phyloP scores from a whole-genome alignment of 2,329 filamentous ascomycete species.

The Penicillium expansum region DNA sequence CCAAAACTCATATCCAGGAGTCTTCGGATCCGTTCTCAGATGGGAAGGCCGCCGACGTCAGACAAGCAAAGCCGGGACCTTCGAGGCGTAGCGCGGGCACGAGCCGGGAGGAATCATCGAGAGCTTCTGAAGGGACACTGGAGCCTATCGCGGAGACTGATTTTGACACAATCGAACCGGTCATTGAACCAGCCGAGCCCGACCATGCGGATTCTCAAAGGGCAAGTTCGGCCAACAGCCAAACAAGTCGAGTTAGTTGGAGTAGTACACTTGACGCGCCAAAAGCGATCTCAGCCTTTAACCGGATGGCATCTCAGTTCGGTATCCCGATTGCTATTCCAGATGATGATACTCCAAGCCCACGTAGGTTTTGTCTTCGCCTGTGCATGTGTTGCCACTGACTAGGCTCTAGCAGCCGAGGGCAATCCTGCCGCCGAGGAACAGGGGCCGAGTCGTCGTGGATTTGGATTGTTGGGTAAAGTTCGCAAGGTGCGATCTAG shows the following conservation, averaged over 20 bases:
- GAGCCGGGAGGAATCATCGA: slow-evolving; percentile 1
- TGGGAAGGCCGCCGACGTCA: slow-evolving; percentile 12
- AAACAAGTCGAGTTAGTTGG: not conserved
- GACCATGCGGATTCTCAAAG: not conserved
- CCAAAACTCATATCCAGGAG: slow-evolving; percentile 1
- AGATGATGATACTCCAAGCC: slow-evolving; percentile 1
- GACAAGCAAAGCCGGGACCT: not conserved
- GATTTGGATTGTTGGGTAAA: slow-evolving; percentile 26
- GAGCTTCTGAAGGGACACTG: slow-evolving; percentile 1
- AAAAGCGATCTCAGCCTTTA: slow-evolving; percentile 31
- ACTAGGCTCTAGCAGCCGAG: not conserved
- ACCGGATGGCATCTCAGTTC: slow-evolving; percentile 27
- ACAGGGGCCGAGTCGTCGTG: slow-evolving; percentile 13
- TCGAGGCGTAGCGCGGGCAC: slow-evolving; percentile 14
- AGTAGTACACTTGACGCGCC: slow-evolving; percentile 25
- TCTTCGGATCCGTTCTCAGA: slow-evolving; percentile 23
- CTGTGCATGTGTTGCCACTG: not conserved
- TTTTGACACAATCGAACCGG: not conserved
- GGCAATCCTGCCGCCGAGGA: not conserved
- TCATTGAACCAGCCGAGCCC: not conserved
- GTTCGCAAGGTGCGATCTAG: slow-evolving; percentile 39
- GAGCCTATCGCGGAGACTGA: slow-evolving; percentile 5
- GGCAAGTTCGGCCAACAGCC: not conserved
- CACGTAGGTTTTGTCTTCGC: slow-evolving; percentile 6
- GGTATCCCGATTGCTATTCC: slow-evolving; percentile 21